Percentiles rank a stretch among this genome's conserved stretches.
These are phyloP conservation scores for Paramecium sonneborni DNA, from an alignment of 73 alveolate species.

Conservation along the genomic window DNA sequence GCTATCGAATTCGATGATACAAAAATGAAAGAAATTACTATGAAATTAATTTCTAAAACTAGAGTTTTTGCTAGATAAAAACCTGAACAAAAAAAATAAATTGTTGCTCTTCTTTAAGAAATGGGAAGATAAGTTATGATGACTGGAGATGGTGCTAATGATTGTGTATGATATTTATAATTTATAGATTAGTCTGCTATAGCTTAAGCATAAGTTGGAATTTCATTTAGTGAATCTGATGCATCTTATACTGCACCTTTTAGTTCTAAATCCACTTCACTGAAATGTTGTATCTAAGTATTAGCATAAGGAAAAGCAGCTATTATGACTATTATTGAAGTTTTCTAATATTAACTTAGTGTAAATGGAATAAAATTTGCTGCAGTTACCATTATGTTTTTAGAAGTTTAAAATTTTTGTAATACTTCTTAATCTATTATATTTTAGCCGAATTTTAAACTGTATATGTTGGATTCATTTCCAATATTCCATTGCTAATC, in stretches of 20 bases:
- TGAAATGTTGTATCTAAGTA: slow-evolving; percentile 30
- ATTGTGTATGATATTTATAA: slow-evolving; percentile 25
- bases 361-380: slow-evolving; percentile 22
- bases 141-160: slow-evolving; percentile 72
- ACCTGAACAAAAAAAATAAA: slow-evolving; percentile 60
- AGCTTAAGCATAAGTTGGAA: slow-evolving; percentile 60
- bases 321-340: slow-evolving; percentile 40
- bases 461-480: background rate
- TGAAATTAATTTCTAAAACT: slow-evolving; percentile 42
- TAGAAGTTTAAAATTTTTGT: slow-evolving; percentile 6
- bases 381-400: background rate
- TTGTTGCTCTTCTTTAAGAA: slow-evolving; percentile 21
- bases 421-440: background rate
- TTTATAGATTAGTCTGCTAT: slow-evolving; percentile 14
- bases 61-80: slow-evolving; percentile 59
- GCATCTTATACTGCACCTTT: slow-evolving; percentile 69
- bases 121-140: slow-evolving; percentile 52
- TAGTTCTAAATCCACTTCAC: slow-evolving; percentile 40
- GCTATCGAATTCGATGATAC: background rate
- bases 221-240: slow-evolving; percentile 62
- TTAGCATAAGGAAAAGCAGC: slow-evolving; percentile 66
- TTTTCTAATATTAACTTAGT: slow-evolving; percentile 13
- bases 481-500: background rate
- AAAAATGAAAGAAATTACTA: background rate
- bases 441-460: slow-evolving; percentile 35